Evolutionary conservation across 495 filamentous ascomycete genomes (phyloP), one percentile per base, ranked within the genome.

Genomic region (Podospora pseudopauciseta): DNA sequence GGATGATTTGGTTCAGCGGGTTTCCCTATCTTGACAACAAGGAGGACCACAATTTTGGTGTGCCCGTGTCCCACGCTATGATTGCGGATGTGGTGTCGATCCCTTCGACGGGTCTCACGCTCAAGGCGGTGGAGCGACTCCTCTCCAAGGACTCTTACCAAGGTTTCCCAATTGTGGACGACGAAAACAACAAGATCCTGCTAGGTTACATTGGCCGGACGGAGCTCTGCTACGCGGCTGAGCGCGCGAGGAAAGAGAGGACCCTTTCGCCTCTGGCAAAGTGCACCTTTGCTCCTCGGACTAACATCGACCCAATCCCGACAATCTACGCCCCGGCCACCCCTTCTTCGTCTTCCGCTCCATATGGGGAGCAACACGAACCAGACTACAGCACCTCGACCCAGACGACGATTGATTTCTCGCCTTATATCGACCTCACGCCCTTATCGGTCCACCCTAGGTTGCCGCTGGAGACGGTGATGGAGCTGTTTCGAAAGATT

Each of bases 1-100:
- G 95, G 68, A 96, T 97, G 92, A 99, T 99, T 69, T 98, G 93
- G 94, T 97, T 97, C 83, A 99, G 92, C 74, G 95, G 95, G 19
- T 97, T 98, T 74, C 95, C 95, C 0, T 98, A 96, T 82, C 85
- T 99, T 4, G 95, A 99, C 79, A 97, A 92, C 79, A 99, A 99
- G 76, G 96, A 98, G 80, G 96, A 98, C 64, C 95, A 98, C 77
- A 92, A 92, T 61, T 97, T 98, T 78, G 94, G 94, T 49, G 95
- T 98, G 3, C 92, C 95, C 0, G 94, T 98, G 32, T 96, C 93
- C 4, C 88, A 91, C 68, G 92, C 91, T 67, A 98, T 97, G 95
- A 97, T 91, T 1, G 85, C 85, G 18, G 88, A 93, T 67, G 84
- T 97, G 13, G 83, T 87, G 5, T 86, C 89, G 0, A 84, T 99